Base-by-base conservation (phyloP, 2,329 filamentous ascomycete species). In the Metarhizium rileyi region DNA sequence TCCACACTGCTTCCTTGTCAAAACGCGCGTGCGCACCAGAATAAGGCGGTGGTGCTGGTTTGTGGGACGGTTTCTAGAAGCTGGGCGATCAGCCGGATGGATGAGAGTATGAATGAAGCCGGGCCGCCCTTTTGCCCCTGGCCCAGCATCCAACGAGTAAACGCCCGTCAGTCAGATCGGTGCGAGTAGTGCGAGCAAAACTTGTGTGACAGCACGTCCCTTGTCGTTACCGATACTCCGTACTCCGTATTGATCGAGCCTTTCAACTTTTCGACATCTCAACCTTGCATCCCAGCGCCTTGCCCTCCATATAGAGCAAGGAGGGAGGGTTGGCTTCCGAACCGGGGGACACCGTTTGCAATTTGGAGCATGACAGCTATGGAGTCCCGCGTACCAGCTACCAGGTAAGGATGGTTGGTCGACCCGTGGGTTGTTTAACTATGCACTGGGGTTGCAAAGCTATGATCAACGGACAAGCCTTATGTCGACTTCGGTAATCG, bases 11-110 rank as follows among this genome's bases (percentile, higher is more conserved):
- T 4, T 38, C 35, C 35, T 20, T 20, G 35, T 20, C 35, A 22
- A 22, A 16, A 18, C 5, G 35, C 35, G 35, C n/a, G 6, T 7
- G 35, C 18, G n/a, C 35, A 38, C 10, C 30, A 8, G 16, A 20
- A 38, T 30, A n/a, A 46, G 12, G 30, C 30, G 44, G 28, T n/a
- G 22, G 20, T 45, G 26, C 9, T 33, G 7, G 27, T 38, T 12
- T 23, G 35, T 4, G n/a, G 30, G 30, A 23, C 27, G 16, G 30
- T 38, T 46, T 46, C 44, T 46, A 46, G 44, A 46, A 46, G 44
- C 30, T 25, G 25, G 18, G 28, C n/a, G 26, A 45, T 45, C 43
- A 45, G 10, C 25, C 12, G 22, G 44, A 20, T n/a, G 16, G 23
- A 28, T 44, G 40, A 16, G 5, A 20, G 6, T 18, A 38, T 38